Base-by-base conservation (phyloP, 2,329 filamentous ascomycete species). In the Massarina eburnea region DNA sequence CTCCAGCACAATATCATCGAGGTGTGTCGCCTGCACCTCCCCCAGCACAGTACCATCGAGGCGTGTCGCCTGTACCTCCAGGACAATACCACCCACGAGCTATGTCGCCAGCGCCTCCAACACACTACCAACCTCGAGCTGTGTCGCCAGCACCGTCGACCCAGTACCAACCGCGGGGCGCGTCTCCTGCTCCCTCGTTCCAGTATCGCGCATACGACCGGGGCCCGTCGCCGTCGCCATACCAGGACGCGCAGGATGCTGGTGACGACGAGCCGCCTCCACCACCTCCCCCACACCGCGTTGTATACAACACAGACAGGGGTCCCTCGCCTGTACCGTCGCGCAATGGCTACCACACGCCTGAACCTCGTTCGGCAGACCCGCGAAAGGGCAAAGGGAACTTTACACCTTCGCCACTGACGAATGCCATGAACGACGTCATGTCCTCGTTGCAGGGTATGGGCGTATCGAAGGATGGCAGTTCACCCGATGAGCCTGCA, bases 381-480 rank as follows among this genome's bases (percentile, higher is more conserved):
- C 63, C 64, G 7, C 52, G 52, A 44, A 42, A 57, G 41, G 43
- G 15, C 49, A 51, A 55, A 38, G 56, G 50, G 18, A 78, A 36
- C 75, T 76, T 30, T 67, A 99, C 94, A 0, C 94, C 94, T 1
- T 97, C 94, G 2, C 94, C 94, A 0, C 75, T 99, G 3, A 81
- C 94, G 48, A 90, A 91, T 68, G 94, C 94, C 1, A 99, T 99
- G 91, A 92, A 97, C 64, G 92, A 95, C 69, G 91, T 99, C 3
- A 96, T 97, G 83, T 90, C 94, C 55, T 95, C 94, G 45, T 73
- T 99, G 34, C 86, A 95, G 64, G 91, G 91, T 49, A 89, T 99
- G 77, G 86, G 86, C 15, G 76, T 85, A 57, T 76, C 81, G 12
- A 50, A 51, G 33, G 78, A 79, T 45, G 73, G 79, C 18, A 70